These are phyloP conservation scores for Astraeus odoratus DNA, from an alignment of 768 basidiomycete species.

Conservation along the genomic window DNA sequence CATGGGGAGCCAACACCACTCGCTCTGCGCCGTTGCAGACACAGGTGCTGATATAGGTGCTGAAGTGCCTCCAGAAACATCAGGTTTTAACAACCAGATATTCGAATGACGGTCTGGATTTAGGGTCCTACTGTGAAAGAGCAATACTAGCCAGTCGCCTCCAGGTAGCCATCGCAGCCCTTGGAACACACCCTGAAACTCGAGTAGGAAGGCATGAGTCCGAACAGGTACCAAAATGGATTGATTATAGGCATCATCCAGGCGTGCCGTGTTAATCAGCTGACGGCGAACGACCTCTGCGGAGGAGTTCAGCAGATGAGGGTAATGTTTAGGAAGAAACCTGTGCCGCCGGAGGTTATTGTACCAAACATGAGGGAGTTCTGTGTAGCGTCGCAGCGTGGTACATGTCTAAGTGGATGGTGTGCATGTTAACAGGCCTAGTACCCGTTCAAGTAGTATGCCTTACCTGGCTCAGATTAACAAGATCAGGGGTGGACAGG, in stretches of 20 bases:
- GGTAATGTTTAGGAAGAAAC: constrained; percentile 20
- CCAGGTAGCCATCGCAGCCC: constrained; percentile 25
- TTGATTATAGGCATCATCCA: constrained; percentile 17
- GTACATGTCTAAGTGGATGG: constrained; percentile 17
- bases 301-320: constrained; percentile 16
- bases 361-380: constrained; percentile 21
- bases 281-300: constrained; percentile 19
- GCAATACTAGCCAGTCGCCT: constrained; percentile 22
- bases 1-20: constrained; percentile 22
- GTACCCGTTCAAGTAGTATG: no score
- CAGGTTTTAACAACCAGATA: constrained; percentile 21
- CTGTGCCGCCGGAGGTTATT: constrained; percentile 16
- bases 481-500: constrained; percentile 19
- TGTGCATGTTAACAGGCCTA: not conserved
- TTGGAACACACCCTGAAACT: constrained; percentile 25
- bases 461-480: constrained; percentile 21
- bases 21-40: constrained; percentile 20
- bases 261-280: constrained; percentile 14
- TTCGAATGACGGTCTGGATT: constrained; percentile 25
- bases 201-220: constrained; percentile 22
- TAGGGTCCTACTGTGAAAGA: constrained; percentile 25
- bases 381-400: constrained; percentile 18
- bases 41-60: constrained; percentile 8
- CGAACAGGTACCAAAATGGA: constrained; percentile 10
- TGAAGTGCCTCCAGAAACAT: constrained; percentile 1